Evolutionary conservation across 2,329 filamentous ascomycete genomes (phyloP).

Genomic region (Aureobasidium lini): DNA sequence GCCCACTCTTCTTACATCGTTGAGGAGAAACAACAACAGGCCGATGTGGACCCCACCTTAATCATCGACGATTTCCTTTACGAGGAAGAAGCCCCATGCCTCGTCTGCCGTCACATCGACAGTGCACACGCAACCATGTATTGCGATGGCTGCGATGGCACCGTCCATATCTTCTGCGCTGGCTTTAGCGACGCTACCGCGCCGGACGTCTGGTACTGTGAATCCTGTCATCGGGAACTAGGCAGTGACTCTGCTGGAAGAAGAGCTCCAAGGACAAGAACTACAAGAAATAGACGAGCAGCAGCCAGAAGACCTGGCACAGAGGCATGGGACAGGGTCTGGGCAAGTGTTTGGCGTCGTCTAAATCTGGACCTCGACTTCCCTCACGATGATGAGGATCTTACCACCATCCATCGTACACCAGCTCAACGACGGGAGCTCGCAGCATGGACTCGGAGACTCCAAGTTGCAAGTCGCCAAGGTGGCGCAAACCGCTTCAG

Average conservation of each 20-base stretch:
- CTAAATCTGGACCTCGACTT: constrained; percentile 74
- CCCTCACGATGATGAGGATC: constrained; percentile 64
- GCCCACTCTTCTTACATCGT: constrained; percentile 57
- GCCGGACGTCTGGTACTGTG: constrained; percentile 70
- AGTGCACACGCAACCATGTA: constrained; percentile 79
- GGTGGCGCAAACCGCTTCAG: constrained; percentile 57
- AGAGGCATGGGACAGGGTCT: constrained; percentile 64
- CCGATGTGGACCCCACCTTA: constrained; percentile 78
- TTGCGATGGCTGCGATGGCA: constrained; percentile 83
- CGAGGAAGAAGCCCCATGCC: constrained; percentile 66
- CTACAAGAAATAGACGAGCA: constrained; percentile 9
- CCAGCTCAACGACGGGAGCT: constrained; percentile 51
- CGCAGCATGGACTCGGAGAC: constrained; percentile 72
- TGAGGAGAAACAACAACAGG: constrained; percentile 79
- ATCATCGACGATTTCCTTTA: constrained; percentile 57
- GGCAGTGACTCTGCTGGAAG: constrained; percentile 19
- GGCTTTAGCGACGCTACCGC: constrained; percentile 54
- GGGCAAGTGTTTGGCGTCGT: constrained; percentile 81
- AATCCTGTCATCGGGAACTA: constrained; percentile 59
- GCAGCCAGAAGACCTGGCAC: constrained; percentile 19
- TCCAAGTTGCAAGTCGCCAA: constrained; percentile 72
- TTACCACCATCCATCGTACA: constrained; percentile 41
- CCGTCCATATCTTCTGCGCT: constrained; percentile 88
- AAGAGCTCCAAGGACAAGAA: neutral
- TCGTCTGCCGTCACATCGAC: constrained; percentile 73